Base-by-base conservation (phyloP, 768 basidiomycete species). In the Suillus fuscotomentosus region DNA sequence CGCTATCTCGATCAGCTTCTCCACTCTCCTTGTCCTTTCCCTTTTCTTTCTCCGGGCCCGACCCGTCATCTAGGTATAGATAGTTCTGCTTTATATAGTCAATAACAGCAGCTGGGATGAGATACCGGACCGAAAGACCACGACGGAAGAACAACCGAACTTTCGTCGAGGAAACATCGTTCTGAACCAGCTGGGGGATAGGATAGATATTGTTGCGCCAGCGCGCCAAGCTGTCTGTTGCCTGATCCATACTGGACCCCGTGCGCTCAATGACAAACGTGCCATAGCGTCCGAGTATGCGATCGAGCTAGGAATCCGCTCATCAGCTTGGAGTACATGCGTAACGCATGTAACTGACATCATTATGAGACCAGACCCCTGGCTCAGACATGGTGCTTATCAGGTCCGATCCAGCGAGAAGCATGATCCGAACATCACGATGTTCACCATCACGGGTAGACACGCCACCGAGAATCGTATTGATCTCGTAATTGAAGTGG, bases 301-400 rank as follows among this genome's bases (percentile, higher is more conserved):
- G 95, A 70, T 97, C 95, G 53, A 99, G 84, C 95, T 98, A 75
- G 9, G 47, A 54, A 61, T 14, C n/a, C 31, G 60, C 15, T 17
- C 6, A 47, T 66, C 56, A 45, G 63, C 54, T 14, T 38, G 11
- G 11, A 3, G 17, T 3, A 59, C 57, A 57, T 41, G 22, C 22
- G 57, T 51, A 66, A 22, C 13, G 6, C 27, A 51, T 13, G 60
- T 51, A 56, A 84, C 94, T 74, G 78, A 97, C 95, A 84, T 99
- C 97, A 65, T 87, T 83, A 71, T 95, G 89, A 62, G 90, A 88
- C 97, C 97, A 99, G 43, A 99, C 97, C 20, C 97, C 97, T 34
- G 97, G 97, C 79, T 98, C 95, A 69, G 92, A 93, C 90, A 99
- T 98, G 34, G 95, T 97, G 71, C 93, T 88, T 76, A 99, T 99